Evolutionary conservation across 2,329 filamentous ascomycete species (phyloP), one percentile per base, ranked within the genome.

Genomic region (Fusarium sp.): DNA sequence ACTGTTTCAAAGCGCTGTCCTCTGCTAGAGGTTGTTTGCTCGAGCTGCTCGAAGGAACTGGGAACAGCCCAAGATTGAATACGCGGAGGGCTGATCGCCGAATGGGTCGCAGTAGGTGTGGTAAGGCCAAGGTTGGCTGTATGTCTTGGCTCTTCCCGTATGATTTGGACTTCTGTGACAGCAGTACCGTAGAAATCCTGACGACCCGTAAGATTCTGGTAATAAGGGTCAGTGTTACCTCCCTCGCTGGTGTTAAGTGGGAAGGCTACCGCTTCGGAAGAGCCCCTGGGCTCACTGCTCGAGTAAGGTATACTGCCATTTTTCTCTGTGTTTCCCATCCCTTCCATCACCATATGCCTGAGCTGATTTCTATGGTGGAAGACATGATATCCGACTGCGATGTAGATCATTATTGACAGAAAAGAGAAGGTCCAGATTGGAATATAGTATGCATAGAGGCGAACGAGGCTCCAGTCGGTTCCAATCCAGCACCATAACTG

Each of bases 401-500:
- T 70, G 68, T 89, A 88, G 35, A 88, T 87, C 65, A 84, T 67
- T 20, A 83, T 80, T 0, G 86, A 88, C 19, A 86, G 68, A 19
- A 84, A 74, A 43, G 87, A 87, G 71, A 86, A 89, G 11, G 84
- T 77, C 86, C 86, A 89, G 39, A 89, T 87, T 2, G 86, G 86
- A 20, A 88, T 80, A 71, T 89, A 89, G 72, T 88, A 89, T 13
- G 85, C 84, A 70, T 84, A 88, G 15, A 89, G 86, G 19, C 86
- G 85, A 20, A 88, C 79, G 33, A 82, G 77, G 54, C 83, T 85
- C 83, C 83, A 87, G 39, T 81, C 79, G 33, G 81, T 79, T 57
- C 80, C 80, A 54, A 89, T 87, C 86, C 86, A 89, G 72, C 86
- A 89, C 86, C 86, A 89, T 6, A 89, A 78, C 86, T 88, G 53